Percentiles rank a stretch among this genome's conserved stretches.
Conservation (phyloP, 495 filamentous ascomycete genomes). For the Sphaerosporella brunnea region DNA sequence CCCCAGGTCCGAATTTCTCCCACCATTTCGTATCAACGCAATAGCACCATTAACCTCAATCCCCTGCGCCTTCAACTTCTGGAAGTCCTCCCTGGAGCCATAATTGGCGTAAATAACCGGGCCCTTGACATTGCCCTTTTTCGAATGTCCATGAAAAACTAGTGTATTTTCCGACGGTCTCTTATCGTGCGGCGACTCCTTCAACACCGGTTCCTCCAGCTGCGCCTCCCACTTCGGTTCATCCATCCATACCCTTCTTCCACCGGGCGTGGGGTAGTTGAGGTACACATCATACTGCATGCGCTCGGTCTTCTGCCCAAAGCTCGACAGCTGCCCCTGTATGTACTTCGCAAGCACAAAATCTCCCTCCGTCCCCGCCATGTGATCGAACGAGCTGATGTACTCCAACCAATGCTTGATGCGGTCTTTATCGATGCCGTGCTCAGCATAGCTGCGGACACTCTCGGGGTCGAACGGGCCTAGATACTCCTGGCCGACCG, state of each 20-base stretch:
- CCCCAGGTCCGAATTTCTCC: slow-evolving; percentile 49
- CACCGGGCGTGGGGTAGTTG: slow-evolving; percentile 67
- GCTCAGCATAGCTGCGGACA: slow-evolving; percentile 52
- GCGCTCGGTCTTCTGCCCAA: slow-evolving; percentile 51
- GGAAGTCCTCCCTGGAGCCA: slow-evolving; percentile 68
- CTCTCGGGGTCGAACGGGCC: slow-evolving; percentile 44
- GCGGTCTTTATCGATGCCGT: slow-evolving; percentile 42
- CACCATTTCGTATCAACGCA: slow-evolving; percentile 64
- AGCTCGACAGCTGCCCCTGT: slow-evolving; percentile 48
- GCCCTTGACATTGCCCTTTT: slow-evolving; percentile 72
- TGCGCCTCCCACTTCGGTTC: slow-evolving; percentile 60
- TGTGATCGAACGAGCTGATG: slow-evolving; percentile 62
- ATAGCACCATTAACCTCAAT: slow-evolving; percentile 64
- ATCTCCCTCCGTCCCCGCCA: slow-evolving; percentile 83
- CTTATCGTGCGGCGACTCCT: slow-evolving; percentile 35
- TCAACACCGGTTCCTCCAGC: slow-evolving; percentile 46
- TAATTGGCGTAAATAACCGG: slow-evolving; percentile 91
- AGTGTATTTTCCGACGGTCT: slow-evolving; percentile 41
- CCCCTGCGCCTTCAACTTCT: slow-evolving; percentile 47
- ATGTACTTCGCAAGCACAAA: slow-evolving; percentile 66
- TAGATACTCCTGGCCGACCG: slow-evolving; percentile 13
- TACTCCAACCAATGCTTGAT: slow-evolving; percentile 56
- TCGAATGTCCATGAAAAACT: slow-evolving; percentile 78
- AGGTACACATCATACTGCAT: slow-evolving; percentile 77
- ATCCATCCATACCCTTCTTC: slow-evolving; percentile 65